phyloP scores from a whole-genome alignment of 2,329 filamentous ascomycete genomes.

The Drechslerella dactyloides region DNA sequence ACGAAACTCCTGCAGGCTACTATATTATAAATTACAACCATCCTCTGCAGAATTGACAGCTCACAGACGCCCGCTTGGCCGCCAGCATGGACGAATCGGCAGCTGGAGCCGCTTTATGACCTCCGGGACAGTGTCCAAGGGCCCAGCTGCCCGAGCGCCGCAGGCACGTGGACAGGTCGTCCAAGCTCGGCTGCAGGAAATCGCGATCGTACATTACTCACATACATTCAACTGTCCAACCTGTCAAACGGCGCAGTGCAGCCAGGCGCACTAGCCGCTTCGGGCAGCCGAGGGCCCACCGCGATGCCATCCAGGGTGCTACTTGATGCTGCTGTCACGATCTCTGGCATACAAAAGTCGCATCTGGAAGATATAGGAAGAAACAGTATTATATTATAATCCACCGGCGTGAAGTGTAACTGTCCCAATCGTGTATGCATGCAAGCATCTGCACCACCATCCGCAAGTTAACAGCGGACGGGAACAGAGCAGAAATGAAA shows the following conservation, averaged over 20 bases:
- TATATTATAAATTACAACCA: neutral
- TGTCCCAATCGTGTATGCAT: neutral
- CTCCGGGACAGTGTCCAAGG: too few species aligned
- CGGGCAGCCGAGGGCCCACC: neutral
- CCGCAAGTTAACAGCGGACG: too few species aligned
- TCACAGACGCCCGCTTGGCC: neutral
- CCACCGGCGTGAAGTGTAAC: neutral
- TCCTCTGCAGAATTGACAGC: neutral
- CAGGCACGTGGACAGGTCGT: neutral
- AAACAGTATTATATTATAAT: neutral
- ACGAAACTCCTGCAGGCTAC: neutral
- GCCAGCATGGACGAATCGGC: conserved; percentile 1
- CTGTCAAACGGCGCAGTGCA: neutral
- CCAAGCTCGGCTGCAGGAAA: neutral
- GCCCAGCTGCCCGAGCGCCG: neutral
- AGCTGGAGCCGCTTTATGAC: neutral
- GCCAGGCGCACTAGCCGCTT: neutral
- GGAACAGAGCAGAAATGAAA: too few species aligned
- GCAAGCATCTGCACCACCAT: too few species aligned
- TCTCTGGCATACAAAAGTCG: too few species aligned
- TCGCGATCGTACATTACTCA: neutral
- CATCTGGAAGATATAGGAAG: too few species aligned
- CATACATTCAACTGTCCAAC: too few species aligned
- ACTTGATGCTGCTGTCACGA: too few species aligned
- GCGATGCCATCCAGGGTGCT: neutral